Conservation (phyloP, 257 asterid species). For the Thymus mandschuricus region DNA sequence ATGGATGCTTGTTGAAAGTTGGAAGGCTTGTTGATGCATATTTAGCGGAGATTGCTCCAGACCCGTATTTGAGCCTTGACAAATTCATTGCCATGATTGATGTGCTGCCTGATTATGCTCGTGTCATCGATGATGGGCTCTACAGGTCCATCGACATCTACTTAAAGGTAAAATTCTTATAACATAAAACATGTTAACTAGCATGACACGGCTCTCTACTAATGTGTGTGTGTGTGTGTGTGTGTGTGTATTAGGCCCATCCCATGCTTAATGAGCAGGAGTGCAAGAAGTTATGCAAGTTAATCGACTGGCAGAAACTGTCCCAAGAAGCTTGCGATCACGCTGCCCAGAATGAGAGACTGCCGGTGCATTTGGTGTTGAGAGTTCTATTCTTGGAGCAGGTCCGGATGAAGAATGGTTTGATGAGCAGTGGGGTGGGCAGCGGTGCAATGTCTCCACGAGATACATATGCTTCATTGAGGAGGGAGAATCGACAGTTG, state of each 20-base stretch:
- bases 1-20: constrained; percentile 61
- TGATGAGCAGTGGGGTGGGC: constrained; percentile 60
- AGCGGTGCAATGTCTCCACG: constrained; percentile 67
- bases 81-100: constrained; percentile 58
- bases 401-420: constrained; percentile 53
- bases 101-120: constrained; percentile 72
- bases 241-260: constrained; percentile 46
- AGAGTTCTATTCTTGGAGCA: constrained; percentile 65
- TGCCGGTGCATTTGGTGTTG: constrained; percentile 60
- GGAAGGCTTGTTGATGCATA: constrained; percentile 64
- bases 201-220: background rate
- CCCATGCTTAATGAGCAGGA: constrained; percentile 55
- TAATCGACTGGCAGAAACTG: constrained; percentile 66
- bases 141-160: constrained; percentile 71
- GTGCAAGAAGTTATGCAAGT: constrained; percentile 59
- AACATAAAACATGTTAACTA: background rate
- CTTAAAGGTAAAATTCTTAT: constrained; percentile 41
- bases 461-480: constrained; percentile 59
- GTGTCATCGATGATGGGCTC: constrained; percentile 66
- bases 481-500: constrained; percentile 68
- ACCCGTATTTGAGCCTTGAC: constrained; percentile 60
- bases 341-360: constrained; percentile 69
- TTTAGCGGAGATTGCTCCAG: constrained; percentile 72
- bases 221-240: background rate
- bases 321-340: constrained; percentile 74